Evolutionary conservation across 2,329 filamentous ascomycete species (phyloP), one percentile per base, ranked within the genome.

Genomic region (Aspergillus sojae): DNA sequence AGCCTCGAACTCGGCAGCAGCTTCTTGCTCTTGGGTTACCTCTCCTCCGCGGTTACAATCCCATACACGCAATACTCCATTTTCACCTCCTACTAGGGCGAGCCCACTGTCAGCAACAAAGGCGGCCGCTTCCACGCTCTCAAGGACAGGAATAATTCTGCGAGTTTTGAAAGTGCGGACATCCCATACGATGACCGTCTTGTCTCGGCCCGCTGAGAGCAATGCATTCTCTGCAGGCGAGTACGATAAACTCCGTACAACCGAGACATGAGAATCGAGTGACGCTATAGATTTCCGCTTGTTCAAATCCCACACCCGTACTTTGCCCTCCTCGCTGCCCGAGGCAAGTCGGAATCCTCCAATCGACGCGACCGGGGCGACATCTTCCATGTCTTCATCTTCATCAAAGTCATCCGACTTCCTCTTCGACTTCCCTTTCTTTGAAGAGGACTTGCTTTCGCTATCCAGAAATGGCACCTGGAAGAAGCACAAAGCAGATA

Each of bases 141-240:
- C 95, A 41, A 96, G 83, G 23, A 93, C 91, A 14, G 93, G 94
- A 48, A 95, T 88, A 0, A 96, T 90, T 65, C 90, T 91, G 68
- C 89, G 86, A 50, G 88, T 81, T 78, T 94, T 94, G 93, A 95
- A 99, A 26, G 89, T 93, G 67, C 83, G 86, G 23, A 91, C 86
- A 78, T 97, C 91, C 94, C 95, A 99, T 78, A 96, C 86, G 66
- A 95, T 95, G 60, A 95, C 86, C 0, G 95, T 98, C 81, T 97
- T 96, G 80, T 99, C 95, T 79, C 95, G 87, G 75, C 93, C 91
- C 23, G 89, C 93, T 5, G 93, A 95, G 2, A 99, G 85, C 34
- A 99, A 81, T 5, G 88, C 82, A 72, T 94, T 88, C 72, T 93
- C 88, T 60, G 89, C 81, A 0, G 88, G 78, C 5, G 91, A 95